Percentiles rank a stretch among this genome's conserved stretches.
These are phyloP conservation scores for Yamadazyma phyllophila DNA, from an alignment of 805 yeast species.

Conservation along the genomic window DNA sequence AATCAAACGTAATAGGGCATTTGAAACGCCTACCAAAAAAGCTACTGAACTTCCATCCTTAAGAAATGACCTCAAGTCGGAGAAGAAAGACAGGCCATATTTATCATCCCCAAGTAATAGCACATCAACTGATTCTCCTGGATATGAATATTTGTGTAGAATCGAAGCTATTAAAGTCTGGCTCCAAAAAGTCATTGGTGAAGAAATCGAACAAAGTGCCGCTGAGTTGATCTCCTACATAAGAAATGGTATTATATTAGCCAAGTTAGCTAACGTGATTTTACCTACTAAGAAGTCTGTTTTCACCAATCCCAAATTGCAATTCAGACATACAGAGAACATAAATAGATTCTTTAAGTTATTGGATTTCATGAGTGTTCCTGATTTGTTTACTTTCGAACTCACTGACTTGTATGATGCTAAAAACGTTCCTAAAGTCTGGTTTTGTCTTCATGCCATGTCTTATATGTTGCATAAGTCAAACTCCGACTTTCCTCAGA, in stretches of 20 bases:
- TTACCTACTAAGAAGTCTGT: constrained; percentile 60
- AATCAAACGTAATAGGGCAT: constrained; percentile 12
- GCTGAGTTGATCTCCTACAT: constrained; percentile 62
- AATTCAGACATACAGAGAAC: constrained; percentile 90
- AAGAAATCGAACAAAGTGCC: constrained; percentile 52
- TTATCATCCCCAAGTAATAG: constrained; percentile 29
- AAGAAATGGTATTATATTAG: constrained; percentile 82
- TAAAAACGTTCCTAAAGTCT: constrained; percentile 89
- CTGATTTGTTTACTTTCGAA: constrained; percentile 86
- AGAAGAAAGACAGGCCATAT: constrained; percentile 15
- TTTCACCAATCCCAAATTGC: constrained; percentile 56
- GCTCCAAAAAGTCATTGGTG: constrained; percentile 65
- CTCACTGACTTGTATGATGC: constrained; percentile 90
- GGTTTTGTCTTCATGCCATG: constrained; percentile 88
- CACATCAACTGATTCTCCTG: constrained; percentile 32
- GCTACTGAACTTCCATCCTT: constrained; percentile 11
- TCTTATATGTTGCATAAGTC: constrained; percentile 66
- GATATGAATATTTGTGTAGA: constrained; percentile 77
- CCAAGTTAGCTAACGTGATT: constrained; percentile 70
- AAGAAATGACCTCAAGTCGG: constrained; percentile 4
- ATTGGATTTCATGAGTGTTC: constrained; percentile 68
- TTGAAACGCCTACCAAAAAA: constrained; percentile 10
- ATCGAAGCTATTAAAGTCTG: constrained; percentile 79
- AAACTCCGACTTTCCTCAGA: constrained; percentile 52
- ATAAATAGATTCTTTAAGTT: constrained; percentile 79